Base-by-base conservation (phyloP, 228 moss, liverwort and hornwort species). In the Sphagnum fallax region DNA sequence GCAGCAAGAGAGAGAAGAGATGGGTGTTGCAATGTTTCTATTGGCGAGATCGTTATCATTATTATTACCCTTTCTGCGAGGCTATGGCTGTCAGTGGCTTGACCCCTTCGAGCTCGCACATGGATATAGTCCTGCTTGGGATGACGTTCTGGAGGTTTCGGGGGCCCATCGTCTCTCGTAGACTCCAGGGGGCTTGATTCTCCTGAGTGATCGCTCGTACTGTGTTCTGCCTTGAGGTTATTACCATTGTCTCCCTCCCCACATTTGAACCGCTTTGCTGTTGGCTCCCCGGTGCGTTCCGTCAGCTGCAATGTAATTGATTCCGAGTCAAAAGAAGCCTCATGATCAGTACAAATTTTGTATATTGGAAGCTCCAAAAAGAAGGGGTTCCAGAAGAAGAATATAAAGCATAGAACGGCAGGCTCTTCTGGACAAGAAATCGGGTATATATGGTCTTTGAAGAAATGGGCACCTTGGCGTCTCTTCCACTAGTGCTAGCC, bases 11-110 rank as follows among this genome's bases (percentile, higher is more conserved):
- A 32, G 32, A 32, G 32, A 32, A 32, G 32, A 32, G 2, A 2
- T 32, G 32, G 32, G 32, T 32, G 32, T 32, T 32, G 32, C 32
- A 32, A 32, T 32, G 32, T 32, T 32, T 32, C 2, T 32, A 32
- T 12, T 8, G 55, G 55, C 12, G 55, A 55, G 55, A 8, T 55
- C 12, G 1, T 32, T 32, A 32, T 32, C 32, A 32, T 32, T 32
- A 32, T 55, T 12, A 76, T 74, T 61, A 93, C 93, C 79, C 96
- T 83, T 72, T 96, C 96, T 5, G 96, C 96, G n/a, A 96, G 83
- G 76, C 96, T 96, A 75, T 96, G 96, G 65, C 96, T 96, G 79
- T 96, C 96, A 47, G 96, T 96, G 65, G 96, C 96, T 66, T 96
- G 96, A 64, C 96, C 96, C 48, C 96, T 78, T 15, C 96, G 66